phyloP scores from a whole-genome alignment of 2,329 filamentous ascomycete genomes.

The Colletotrichum musae region DNA sequence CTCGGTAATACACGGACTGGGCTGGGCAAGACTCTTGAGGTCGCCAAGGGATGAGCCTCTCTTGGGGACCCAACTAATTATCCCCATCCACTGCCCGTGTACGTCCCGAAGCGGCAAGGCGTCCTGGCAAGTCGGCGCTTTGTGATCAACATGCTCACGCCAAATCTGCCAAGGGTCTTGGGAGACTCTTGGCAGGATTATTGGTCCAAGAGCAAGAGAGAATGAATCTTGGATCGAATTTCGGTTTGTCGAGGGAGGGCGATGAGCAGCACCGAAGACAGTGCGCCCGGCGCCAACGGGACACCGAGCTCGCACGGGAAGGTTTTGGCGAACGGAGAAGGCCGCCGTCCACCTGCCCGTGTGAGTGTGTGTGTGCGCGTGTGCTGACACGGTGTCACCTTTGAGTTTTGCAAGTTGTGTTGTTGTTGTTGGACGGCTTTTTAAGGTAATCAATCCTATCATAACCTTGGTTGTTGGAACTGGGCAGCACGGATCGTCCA shows the following conservation, averaged over 20 bases:
- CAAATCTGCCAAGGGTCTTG: constrained; percentile 27
- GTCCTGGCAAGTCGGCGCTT: background rate
- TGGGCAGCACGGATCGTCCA: constrained; percentile 11
- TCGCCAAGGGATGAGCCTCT: constrained; percentile 35
- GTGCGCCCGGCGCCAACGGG: background rate
- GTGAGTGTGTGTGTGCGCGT: no score
- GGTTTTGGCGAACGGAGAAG: constrained; percentile 8
- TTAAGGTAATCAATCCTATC: background rate
- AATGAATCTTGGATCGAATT: constrained; percentile 3
- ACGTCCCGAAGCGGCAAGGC: background rate
- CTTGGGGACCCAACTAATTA: constrained; percentile 9
- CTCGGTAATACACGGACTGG: background rate
- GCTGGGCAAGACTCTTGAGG: background rate
- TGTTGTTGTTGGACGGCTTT: background rate
- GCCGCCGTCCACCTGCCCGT: background rate
- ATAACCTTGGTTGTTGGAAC: constrained; percentile 1
- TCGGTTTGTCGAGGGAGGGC: background rate
- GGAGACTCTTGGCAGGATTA: constrained; percentile 13
- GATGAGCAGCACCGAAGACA: constrained; percentile 3
- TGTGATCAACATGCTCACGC: constrained; percentile 21
- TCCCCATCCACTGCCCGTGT: background rate
- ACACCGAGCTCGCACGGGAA: background rate
- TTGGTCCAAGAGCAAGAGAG: constrained; percentile 18
- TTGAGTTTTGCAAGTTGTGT: no score
- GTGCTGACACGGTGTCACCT: constrained; percentile 16